Percentiles rank a stretch among this genome's conserved stretches.
Evolutionary conservation across 2,329 filamentous ascomycete species (phyloP).

Genomic region (Myriangium duriaei): DNA sequence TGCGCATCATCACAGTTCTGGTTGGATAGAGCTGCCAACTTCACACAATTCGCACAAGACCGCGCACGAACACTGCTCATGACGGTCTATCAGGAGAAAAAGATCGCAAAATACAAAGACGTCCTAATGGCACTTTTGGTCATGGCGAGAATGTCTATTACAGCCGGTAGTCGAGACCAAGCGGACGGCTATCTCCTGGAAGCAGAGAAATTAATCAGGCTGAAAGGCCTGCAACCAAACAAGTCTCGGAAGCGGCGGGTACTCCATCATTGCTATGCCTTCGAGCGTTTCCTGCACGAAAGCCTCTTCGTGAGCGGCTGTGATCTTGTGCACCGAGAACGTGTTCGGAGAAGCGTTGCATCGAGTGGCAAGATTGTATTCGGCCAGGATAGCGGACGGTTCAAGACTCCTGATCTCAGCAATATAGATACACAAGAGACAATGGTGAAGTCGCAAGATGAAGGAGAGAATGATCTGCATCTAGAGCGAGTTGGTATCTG

Average conservation of each 20-base stretch:
- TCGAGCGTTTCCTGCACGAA: slow-evolving; percentile 1
- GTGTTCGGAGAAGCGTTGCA: not conserved
- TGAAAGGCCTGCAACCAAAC: not conserved
- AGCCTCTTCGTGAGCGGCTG: not conserved
- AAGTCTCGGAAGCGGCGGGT: slow-evolving; percentile 2
- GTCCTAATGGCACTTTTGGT: slow-evolving; percentile 1
- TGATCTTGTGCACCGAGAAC: not conserved
- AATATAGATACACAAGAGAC: not conserved
- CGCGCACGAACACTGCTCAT: slow-evolving; percentile 2
- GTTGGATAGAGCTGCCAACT: slow-evolving; percentile 20
- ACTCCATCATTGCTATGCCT: slow-evolving; percentile 3
- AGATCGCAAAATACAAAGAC: not conserved
- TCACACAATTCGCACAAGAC: slow-evolving; percentile 19
- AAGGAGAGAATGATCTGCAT: slow-evolving; percentile 3
- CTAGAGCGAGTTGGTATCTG: not conserved
- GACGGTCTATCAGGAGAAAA: not conserved
- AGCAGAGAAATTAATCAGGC: slow-evolving; percentile 1
- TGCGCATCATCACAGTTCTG: slow-evolving; percentile 19
- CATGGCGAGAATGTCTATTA: not conserved
- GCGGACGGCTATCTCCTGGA: slow-evolving; percentile 2
- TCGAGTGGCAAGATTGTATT: not conserved
- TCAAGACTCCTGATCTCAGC: not conserved
- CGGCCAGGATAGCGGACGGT: not conserved
- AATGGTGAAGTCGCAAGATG: not conserved
- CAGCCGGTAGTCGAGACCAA: slow-evolving; percentile 1